These are phyloP conservation scores for Neonectria faginata DNA, from an alignment of 2,329 filamentous ascomycete genomes.

Conservation along the genomic window DNA sequence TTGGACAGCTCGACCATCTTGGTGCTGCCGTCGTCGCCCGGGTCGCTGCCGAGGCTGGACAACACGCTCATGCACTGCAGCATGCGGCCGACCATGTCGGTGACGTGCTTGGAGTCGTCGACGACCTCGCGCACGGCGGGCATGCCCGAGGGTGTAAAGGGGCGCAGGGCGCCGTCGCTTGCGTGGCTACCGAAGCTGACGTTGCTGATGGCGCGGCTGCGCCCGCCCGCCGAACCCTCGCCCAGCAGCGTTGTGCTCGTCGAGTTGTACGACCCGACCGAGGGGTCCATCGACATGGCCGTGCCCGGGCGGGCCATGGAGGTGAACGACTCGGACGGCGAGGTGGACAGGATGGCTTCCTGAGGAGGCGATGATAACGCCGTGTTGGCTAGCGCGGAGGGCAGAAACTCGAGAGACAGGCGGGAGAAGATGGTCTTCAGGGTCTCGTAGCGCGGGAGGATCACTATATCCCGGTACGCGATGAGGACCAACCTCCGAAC, in stretches of 20 bases:
- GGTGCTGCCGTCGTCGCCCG: constrained; percentile 77
- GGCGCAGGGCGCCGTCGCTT: constrained; percentile 59
- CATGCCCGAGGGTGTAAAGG: constrained; percentile 61
- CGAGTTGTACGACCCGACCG: constrained; percentile 82
- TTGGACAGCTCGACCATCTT: constrained; percentile 87
- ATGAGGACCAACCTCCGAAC: constrained; percentile 90
- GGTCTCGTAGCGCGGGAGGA: constrained; percentile 88
- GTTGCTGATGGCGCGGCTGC: constrained; percentile 87
- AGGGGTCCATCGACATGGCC: constrained; percentile 79
- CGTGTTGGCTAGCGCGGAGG: constrained; percentile 63
- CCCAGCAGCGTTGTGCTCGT: constrained; percentile 85
- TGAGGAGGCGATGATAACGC: constrained; percentile 65
- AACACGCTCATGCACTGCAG: constrained; percentile 95
- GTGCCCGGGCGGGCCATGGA: constrained; percentile 73
- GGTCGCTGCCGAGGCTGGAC: constrained; percentile 73
- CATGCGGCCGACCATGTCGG: constrained; percentile 95
- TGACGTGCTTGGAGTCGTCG: constrained; percentile 81
- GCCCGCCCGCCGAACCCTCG: constrained; percentile 66
- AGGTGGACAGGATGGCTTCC: constrained; percentile 63
- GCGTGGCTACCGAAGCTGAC: constrained; percentile 73
- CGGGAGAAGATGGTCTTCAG: constrained; percentile 92
- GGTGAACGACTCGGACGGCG: constrained; percentile 62
- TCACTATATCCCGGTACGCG: constrained; percentile 88
- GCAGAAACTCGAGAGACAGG: constrained; percentile 82
- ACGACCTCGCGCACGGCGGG: constrained; percentile 66